Percentiles rank a stretch among this genome's conserved stretches.
phyloP scores from a whole-genome alignment of 352 stramenopile species.

The Halophytophthora batemanensis region DNA sequence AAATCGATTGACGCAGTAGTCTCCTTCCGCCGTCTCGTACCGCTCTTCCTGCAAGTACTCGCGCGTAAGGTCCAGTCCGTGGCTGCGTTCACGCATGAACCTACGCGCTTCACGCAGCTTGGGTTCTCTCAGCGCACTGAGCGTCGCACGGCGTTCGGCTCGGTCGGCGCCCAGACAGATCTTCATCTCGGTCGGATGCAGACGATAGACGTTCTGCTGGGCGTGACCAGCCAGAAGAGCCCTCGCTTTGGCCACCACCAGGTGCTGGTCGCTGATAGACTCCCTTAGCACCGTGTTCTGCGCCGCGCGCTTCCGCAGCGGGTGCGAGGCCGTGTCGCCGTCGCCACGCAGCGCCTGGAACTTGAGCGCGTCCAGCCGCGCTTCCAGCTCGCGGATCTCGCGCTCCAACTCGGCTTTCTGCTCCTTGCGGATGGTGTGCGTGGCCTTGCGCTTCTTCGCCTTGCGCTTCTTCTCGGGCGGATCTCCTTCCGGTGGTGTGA shows the following conservation, averaged over 20 bases:
- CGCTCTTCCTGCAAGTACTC: conserved; percentile 24
- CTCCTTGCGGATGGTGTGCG: conserved; percentile 33
- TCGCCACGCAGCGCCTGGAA: conserved; percentile 10
- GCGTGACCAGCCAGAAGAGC: conserved; percentile 6
- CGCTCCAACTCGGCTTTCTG: neutral
- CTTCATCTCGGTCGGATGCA: conserved; percentile 30
- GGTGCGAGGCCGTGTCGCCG: neutral
- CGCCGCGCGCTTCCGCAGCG: neutral
- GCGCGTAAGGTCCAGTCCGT: conserved; percentile 27
- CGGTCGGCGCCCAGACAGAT: conserved; percentile 31
- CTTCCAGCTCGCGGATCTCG: neutral
- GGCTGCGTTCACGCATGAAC: conserved; percentile 38
- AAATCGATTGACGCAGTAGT: conserved; percentile 45
- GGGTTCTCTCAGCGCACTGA: conserved; percentile 24
- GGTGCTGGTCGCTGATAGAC: conserved; percentile 12
- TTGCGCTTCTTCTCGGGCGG: conserved; percentile 10
- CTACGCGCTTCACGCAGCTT: conserved; percentile 36
- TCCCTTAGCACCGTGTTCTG: conserved; percentile 10
- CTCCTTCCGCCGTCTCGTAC: conserved; percentile 27
- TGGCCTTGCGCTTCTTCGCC: conserved; percentile 30
- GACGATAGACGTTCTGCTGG: conserved; percentile 7
- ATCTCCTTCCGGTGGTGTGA: conserved; percentile 3
- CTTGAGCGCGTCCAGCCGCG: neutral
- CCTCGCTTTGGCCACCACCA: conserved; percentile 5
- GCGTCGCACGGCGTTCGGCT: conserved; percentile 12